Percentiles rank a stretch among this genome's conserved stretches.
Conservation (phyloP, 1,284 basidiomycete genomes). For the Sparassis latifolia region DNA sequence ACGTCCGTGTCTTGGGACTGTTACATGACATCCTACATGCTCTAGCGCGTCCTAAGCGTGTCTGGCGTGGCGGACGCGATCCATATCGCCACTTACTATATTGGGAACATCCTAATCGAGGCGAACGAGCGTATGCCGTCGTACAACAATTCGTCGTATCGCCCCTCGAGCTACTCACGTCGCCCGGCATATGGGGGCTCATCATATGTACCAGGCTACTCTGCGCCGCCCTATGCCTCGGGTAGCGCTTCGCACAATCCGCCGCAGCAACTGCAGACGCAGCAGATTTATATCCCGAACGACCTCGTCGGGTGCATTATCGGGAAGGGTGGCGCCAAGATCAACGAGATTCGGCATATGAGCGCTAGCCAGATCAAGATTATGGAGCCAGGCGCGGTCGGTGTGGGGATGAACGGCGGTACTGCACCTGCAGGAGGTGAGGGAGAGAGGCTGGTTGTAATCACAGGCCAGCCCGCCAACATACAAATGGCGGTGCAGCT, state of each 20-base stretch:
- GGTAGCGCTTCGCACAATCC: constrained; percentile 25
- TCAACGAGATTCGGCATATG: constrained; percentile 97
- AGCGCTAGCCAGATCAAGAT: constrained; percentile 96
- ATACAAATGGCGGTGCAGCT: constrained; percentile 96
- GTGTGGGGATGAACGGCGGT: constrained; percentile 56
- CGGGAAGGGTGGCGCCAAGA: constrained; percentile 97
- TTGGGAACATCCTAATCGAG: constrained; percentile 94
- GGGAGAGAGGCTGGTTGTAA: constrained; percentile 87
- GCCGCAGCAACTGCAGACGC: constrained; percentile 76
- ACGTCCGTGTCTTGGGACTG: too few species aligned
- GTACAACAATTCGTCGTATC: constrained; percentile 35
- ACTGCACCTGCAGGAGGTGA: constrained; percentile 68
- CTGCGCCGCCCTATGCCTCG: constrained; percentile 36
- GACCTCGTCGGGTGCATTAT: constrained; percentile 98
- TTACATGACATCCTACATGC: too few species aligned
- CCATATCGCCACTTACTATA: constrained; percentile 99
- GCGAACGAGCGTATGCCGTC: constrained; percentile 84
- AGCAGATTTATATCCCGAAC: constrained; percentile 98
- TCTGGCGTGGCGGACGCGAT: constrained; percentile 99
- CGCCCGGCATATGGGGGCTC: constrained; percentile 50
- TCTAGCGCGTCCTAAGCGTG: constrained; percentile 89
- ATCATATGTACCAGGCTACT: constrained; percentile 66
- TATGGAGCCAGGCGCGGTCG: constrained; percentile 91
- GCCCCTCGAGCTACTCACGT: constrained; percentile 38
- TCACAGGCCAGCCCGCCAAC: constrained; percentile 89